A percentile compares a stretch with the other conserved stretches of the same genome.
Conservation (phyloP, 108 stramenopile species). For the Nitzschia sp. region DNA sequence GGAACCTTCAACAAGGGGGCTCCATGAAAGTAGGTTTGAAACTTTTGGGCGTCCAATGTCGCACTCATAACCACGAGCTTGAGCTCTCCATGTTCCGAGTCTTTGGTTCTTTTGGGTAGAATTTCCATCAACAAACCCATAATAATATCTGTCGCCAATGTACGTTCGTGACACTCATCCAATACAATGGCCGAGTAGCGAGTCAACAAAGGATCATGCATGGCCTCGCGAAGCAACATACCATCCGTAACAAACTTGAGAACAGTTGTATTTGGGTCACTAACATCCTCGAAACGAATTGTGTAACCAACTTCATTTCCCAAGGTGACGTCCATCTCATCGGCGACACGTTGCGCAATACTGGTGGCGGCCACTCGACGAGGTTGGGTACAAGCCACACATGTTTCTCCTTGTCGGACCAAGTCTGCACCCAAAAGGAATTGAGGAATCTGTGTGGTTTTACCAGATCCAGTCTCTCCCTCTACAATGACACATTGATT, state of each 20-base stretch:
- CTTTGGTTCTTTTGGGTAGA: slow-evolving; percentile 76
- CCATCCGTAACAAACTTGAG: slow-evolving; percentile 95
- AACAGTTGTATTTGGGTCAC: slow-evolving; percentile 68
- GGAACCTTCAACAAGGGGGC: slow-evolving; percentile 94
- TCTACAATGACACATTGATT: slow-evolving; percentile 95
- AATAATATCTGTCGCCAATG: slow-evolving; percentile 97
- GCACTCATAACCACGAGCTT: slow-evolving; percentile 98
- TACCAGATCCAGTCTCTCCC: slow-evolving; percentile 95
- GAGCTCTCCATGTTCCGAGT: slow-evolving; percentile 78
- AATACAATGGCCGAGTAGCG: slow-evolving; percentile 93
- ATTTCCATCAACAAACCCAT: slow-evolving; percentile 98
- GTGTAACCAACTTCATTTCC: slow-evolving; percentile 97
- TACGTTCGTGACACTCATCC: slow-evolving; percentile 99
- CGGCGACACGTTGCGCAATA: slow-evolving; percentile 96
- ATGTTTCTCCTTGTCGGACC: slow-evolving; percentile 55
- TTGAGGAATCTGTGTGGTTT: slow-evolving; percentile 88
- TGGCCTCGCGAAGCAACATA: slow-evolving; percentile 94
- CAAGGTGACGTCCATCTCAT: slow-evolving; percentile 98
- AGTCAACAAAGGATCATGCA: slow-evolving; percentile 92
- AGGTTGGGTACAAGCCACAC: slow-evolving; percentile 98
- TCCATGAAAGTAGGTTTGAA: slow-evolving; percentile 84
- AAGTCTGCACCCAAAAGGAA: slow-evolving; percentile 89
- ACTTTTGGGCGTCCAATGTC: slow-evolving; percentile 96
- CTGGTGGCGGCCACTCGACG: slow-evolving; percentile 97
- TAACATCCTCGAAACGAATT: slow-evolving; percentile 97